A percentile compares a stretch with the other conserved stretches of the same genome.
These are phyloP conservation scores for Murraya koenigii DNA, from an alignment of 345 rosid species.

Conservation along the genomic window DNA sequence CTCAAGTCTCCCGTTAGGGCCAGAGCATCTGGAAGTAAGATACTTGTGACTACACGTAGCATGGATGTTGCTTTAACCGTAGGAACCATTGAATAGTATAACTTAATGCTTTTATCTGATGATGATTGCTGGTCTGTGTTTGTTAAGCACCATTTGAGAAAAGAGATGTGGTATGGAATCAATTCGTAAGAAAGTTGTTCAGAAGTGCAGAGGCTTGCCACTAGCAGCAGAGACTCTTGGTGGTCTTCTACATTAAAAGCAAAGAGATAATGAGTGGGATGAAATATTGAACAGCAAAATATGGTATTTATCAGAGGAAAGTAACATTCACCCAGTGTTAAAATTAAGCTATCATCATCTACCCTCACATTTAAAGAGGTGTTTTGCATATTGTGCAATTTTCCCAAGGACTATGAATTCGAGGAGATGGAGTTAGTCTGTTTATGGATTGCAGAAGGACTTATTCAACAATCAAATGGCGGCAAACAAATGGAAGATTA, in stretches of 20 bases:
- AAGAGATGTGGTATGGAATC: neutral
- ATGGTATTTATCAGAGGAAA: neutral
- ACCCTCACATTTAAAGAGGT: constrained; percentile 24
- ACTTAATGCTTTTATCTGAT: neutral
- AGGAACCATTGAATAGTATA: neutral
- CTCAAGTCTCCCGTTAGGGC: neutral
- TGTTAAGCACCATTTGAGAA: neutral
- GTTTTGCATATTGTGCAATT: constrained; percentile 26
- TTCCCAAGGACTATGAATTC: neutral
- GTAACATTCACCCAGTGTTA: neutral
- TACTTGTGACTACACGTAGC: neutral
- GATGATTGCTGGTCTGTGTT: neutral
- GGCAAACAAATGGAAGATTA: neutral
- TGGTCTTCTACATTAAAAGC: neutral
- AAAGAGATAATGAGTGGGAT: neutral
- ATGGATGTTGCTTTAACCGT: neutral
- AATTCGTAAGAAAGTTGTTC: neutral
- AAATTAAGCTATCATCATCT: constrained; percentile 2
- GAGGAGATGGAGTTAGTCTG: neutral
- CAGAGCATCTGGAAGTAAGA: neutral
- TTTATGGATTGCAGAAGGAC: constrained; percentile 29
- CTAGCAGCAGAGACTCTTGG: neutral
- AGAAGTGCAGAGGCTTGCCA: neutral
- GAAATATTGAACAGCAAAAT: neutral
- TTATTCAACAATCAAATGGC: neutral